Conservation (phyloP, 2,329 filamentous ascomycete species). For the Cercospora sp. region DNA sequence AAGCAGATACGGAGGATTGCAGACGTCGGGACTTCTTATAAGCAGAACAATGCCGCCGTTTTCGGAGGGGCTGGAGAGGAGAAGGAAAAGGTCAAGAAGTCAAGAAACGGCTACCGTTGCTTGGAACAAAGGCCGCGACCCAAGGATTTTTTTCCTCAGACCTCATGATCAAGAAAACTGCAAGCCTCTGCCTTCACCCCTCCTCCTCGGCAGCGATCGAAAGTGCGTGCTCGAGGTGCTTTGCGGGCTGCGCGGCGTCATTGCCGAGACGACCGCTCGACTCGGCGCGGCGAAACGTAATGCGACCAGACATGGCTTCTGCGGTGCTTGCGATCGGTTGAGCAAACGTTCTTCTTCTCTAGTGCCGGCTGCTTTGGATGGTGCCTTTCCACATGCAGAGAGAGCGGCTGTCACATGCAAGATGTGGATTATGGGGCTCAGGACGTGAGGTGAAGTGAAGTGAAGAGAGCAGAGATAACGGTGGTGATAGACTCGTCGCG, state of each 20-base stretch:
- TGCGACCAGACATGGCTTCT: constrained; percentile 5
- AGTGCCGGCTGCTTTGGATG: neutral
- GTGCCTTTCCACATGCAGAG: neutral
- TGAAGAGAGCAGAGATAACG: neutral
- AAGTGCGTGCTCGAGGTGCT: neutral
- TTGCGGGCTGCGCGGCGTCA: neutral
- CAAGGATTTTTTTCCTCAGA: neutral
- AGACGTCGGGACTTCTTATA: neutral
- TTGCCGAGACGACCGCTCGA: constrained; percentile 3
- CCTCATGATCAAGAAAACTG: neutral
- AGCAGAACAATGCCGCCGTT: neutral
- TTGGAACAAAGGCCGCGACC: neutral
- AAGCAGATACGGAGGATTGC: neutral
- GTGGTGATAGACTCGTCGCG: neutral
- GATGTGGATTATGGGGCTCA: neutral
- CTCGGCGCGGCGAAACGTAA: neutral
- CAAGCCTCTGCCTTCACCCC: neutral
- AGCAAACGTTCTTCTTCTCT: neutral
- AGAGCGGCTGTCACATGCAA: constrained; percentile 8
- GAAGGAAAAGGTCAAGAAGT: neutral
- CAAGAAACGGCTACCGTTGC: neutral
- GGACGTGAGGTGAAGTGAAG: neutral
- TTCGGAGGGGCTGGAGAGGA: neutral
- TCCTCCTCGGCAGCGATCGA: neutral
- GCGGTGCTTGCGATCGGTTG: neutral